Percentiles rank a stretch among this genome's conserved stretches.
Conservation (phyloP, 805 yeast species). For the Sugiyamaella smithiae region DNA sequence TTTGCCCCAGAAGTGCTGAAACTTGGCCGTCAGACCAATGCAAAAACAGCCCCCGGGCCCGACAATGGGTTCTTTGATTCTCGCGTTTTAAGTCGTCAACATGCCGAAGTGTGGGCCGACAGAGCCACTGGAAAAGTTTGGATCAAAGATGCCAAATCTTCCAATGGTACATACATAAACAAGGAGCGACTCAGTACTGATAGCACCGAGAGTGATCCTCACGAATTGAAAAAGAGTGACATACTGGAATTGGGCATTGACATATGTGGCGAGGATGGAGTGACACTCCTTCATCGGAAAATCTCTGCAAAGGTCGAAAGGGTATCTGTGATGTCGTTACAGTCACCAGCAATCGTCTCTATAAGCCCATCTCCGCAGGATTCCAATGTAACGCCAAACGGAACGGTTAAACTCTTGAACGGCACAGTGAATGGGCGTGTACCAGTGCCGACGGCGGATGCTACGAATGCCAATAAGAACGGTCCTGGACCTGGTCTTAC, state of each 20-base stretch:
- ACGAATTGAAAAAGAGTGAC: slow-evolving; percentile 74
- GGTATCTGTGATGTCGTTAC: slow-evolving; percentile 54
- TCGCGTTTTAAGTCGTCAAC: slow-evolving; percentile 86
- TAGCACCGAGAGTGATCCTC: slow-evolving; percentile 47
- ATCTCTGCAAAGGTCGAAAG: slow-evolving; percentile 81
- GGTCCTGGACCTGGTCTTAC: neutral
- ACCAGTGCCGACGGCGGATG: neutral
- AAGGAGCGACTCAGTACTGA: slow-evolving; percentile 63
- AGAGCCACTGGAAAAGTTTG: slow-evolving; percentile 59
- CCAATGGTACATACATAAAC: slow-evolving; percentile 93
- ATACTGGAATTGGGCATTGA: slow-evolving; percentile 92
- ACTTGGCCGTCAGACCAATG: slow-evolving; percentile 77
- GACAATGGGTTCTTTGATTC: slow-evolving; percentile 94
- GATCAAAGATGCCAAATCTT: slow-evolving; percentile 82
- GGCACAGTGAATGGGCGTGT: neutral
- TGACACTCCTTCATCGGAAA: slow-evolving; percentile 71
- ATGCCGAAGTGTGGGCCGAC: slow-evolving; percentile 85
- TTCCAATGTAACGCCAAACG: neutral
- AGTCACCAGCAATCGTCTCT: slow-evolving; percentile 8
- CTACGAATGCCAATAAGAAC: neutral
- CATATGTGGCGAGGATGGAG: slow-evolving; percentile 46
- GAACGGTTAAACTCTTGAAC: neutral
- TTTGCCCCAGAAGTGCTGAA: slow-evolving; percentile 76
- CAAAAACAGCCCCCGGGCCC: slow-evolving; percentile 52
- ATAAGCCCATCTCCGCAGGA: slow-evolving; percentile 8